Evolutionary conservation across 116 monocot genomes (phyloP).

Genomic region (Cymodocea nodosa): DNA sequence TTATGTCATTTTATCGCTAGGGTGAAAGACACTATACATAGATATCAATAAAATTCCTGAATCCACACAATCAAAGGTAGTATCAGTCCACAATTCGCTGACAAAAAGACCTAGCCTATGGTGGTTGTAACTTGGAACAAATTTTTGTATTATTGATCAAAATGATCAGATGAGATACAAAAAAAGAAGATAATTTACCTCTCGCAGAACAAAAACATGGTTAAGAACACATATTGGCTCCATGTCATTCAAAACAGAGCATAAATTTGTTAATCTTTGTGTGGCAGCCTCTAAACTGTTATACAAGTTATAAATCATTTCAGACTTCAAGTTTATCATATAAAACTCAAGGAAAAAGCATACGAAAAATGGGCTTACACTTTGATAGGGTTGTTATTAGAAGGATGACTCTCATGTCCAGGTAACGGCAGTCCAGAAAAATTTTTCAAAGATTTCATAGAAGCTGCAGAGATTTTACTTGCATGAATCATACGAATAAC

Average conservation of each 20-base stretch:
- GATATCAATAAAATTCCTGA: no score
- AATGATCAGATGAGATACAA: neutral
- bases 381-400: conserved; percentile 72
- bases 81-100: no score
- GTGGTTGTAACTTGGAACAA: no score
- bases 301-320: neutral
- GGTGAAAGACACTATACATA: no score
- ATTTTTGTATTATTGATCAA: neutral
- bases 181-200: conserved; percentile 33
- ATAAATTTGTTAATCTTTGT: conserved; percentile 90
- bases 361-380: conserved; percentile 30
- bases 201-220: conserved; percentile 89
- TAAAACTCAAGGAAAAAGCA: neutral
- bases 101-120: no score
- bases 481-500: conserved; percentile 40
- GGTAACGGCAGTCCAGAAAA: conserved; percentile 40
- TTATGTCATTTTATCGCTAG: no score
- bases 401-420: conserved; percentile 84
- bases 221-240: conserved; percentile 96
- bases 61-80: no score
- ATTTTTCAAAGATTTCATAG: conserved; percentile 44
- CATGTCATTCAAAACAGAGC: conserved; percentile 97
- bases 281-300: conserved; percentile 93
- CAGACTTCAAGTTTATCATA: neutral
- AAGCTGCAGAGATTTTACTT: conserved; percentile 33